Evolutionary conservation across 2,329 filamentous ascomycete species (phyloP).

Genomic region (Penicillium sp.): DNA sequence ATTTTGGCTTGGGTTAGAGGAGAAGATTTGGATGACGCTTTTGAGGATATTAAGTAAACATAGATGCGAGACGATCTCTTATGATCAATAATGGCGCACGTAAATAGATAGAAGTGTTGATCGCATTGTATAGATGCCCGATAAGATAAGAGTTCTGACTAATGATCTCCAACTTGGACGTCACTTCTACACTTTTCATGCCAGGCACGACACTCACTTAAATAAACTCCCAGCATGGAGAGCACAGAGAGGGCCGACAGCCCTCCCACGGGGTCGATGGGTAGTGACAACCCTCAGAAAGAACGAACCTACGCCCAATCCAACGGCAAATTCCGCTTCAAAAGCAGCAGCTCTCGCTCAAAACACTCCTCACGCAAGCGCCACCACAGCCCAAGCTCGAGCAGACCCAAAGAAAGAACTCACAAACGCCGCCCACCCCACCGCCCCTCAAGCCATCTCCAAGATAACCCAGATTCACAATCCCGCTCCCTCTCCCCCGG

Average conservation of each 20-base stretch:
- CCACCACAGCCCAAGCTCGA: constrained; percentile 16
- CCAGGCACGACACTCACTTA: neutral
- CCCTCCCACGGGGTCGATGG: neutral
- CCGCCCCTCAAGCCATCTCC: neutral
- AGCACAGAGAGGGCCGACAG: neutral
- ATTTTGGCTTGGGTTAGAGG: constrained; percentile 3
- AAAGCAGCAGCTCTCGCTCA: constrained; percentile 16
- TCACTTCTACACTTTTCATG: neutral
- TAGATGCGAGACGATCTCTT: neutral
- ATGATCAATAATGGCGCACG: neutral
- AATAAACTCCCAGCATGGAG: neutral
- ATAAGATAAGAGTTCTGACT: neutral
- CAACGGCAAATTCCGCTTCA: constrained; percentile 21
- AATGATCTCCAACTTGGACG: neutral
- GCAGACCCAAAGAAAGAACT: neutral
- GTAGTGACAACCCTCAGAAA: neutral
- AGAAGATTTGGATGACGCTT: neutral
- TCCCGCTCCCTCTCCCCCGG: constrained; percentile 60
- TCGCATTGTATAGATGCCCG: neutral
- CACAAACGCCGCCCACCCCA: neutral
- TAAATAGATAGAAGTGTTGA: neutral
- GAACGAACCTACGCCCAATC: constrained; percentile 5
- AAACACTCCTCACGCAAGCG: constrained; percentile 24
- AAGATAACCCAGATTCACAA: neutral
- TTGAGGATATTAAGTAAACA: constrained; percentile 8